Evolutionary conservation across 768 basidiomycete genomes (phyloP), one percentile per base, ranked within the genome.

Genomic region (Russula dissimulans): DNA sequence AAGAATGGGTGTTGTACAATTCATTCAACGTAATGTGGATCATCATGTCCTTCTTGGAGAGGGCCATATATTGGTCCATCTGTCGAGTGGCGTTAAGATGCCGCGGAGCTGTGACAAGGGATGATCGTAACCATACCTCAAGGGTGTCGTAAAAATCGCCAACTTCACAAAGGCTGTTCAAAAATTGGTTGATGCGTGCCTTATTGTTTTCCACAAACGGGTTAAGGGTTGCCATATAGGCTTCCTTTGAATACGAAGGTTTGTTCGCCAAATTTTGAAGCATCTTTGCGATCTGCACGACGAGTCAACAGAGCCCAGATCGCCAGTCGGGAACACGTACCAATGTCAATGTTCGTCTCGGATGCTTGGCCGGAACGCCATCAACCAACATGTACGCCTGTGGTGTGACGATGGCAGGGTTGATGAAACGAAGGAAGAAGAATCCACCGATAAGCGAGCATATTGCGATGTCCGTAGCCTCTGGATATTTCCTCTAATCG

Each of bases 61-160:
- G 77, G 9, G 97, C 97, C 94, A 99, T 97, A 73, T 99, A 99
- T 78, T 98, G 97, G 74, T 99, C 97, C 87, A 98, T 95, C 95
- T 97, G 66, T 3, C 31, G n/a, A 60, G 15, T 5, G n/a, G 2
- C 12, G 12, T 15, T 32, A 17, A 42, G 11, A 45, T 18, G 26
- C 2, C 22, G 22, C 9, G 6, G 2, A 43, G n/a, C 1, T 11
- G n/a, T 7, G 3, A 18, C 17, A 36, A 22, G 43, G 18, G 3
- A 22, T 43, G 43, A 12, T 3, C 4, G 32, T 7, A 56, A 10
- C 29, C 1, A 18, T 31, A 92, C 94, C 87, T 99, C 97, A 43
- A 99, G 79, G 11, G 95, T 94, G 66, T 99, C 97, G 73, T 98
- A 98, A 71, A 99, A 99, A 74, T 99, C 97, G 54, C 95, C 95